These are phyloP conservation scores for Prosopis cineraria DNA, from an alignment of 306 rosid genomes.

Conservation along the genomic window DNA sequence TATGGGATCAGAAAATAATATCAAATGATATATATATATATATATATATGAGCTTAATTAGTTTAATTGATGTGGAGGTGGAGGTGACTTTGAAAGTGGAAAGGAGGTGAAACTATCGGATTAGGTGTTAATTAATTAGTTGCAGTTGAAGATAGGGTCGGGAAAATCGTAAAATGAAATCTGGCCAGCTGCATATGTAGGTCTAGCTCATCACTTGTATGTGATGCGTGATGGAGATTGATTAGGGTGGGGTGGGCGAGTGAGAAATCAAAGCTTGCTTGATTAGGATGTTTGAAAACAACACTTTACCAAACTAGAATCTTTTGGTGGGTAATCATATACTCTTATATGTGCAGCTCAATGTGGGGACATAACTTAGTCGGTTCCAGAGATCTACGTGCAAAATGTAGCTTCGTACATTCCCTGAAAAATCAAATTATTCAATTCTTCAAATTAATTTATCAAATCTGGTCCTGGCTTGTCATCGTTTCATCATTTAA, in stretches of 20 bases:
- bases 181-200: neutral
- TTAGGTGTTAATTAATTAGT: neutral
- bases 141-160: neutral
- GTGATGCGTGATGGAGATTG: neutral
- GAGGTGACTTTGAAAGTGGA: neutral
- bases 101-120: neutral
- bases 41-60: too few species aligned
- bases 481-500: neutral
- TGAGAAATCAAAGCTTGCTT: neutral
- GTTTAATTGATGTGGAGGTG: neutral
- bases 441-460: too few species aligned
- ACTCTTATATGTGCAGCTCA: neutral
- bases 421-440: neutral
- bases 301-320: neutral
- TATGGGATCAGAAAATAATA: neutral
- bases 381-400: neutral
- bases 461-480: neutral
- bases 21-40: neutral
- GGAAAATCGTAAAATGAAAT: neutral
- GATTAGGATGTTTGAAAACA: neutral
- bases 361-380: neutral
- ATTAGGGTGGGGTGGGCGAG: neutral
- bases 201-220: neutral
- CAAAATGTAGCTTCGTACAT: neutral
- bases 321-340: neutral